These are phyloP conservation scores for Boletus sp. DNA, from an alignment of 768 basidiomycete genomes.

Conservation along the genomic window DNA sequence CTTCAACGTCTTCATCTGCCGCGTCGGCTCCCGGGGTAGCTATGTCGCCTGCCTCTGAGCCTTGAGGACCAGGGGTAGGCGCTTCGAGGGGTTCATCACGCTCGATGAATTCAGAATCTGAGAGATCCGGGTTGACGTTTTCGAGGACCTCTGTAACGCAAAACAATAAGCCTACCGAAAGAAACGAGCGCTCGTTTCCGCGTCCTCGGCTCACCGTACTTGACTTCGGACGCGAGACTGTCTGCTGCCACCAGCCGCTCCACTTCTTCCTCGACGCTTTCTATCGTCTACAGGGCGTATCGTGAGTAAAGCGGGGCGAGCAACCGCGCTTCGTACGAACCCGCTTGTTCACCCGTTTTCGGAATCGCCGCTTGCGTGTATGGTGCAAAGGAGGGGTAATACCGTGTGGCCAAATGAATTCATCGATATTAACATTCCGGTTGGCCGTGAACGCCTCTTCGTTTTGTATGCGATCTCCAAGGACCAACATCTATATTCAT, in stretches of 20 bases:
- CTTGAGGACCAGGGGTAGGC: conserved; percentile 65
- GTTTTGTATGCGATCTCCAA: conserved; percentile 70
- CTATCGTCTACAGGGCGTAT: conserved; percentile 65
- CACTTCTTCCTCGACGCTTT: conserved; percentile 92
- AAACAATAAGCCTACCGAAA: background rate
- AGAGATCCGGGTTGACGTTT: conserved; percentile 87
- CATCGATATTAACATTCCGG: conserved; percentile 83
- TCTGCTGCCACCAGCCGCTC: conserved; percentile 84
- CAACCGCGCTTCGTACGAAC: conserved; percentile 39
- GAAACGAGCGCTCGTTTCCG: background rate
- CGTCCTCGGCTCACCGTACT: conserved; percentile 55
- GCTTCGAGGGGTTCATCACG: conserved; percentile 59
- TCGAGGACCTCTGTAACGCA: conserved; percentile 68
- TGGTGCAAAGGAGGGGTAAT: conserved; percentile 91
- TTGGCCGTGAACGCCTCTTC: conserved; percentile 64
- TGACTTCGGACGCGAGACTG: conserved; percentile 67
- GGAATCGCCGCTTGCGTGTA: conserved; percentile 87
- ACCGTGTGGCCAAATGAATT: conserved; percentile 97
- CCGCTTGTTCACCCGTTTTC: conserved; percentile 82
- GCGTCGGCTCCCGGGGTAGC: conserved; percentile 53
- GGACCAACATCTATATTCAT: conserved; percentile 80
- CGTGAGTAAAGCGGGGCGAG: conserved; percentile 3
- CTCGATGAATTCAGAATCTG: conserved; percentile 85
- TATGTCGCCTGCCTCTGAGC: conserved; percentile 64
- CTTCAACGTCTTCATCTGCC: conserved; percentile 60